Base-by-base conservation (phyloP, 1,284 basidiomycete species). In the Phellopilus nigrolimitatus region DNA sequence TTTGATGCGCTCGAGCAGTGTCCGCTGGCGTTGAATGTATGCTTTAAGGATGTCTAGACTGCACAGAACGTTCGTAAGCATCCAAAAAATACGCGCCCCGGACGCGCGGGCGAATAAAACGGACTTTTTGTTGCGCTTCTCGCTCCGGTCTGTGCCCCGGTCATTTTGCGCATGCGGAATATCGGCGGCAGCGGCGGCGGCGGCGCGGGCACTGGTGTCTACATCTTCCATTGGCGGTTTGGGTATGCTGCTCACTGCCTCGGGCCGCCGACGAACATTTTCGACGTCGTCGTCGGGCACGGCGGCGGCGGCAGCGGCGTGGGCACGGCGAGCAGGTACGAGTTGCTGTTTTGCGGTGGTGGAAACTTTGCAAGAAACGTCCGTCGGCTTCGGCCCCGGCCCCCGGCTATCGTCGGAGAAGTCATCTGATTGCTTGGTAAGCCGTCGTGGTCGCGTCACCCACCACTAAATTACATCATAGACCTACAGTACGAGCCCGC, bases 31-130 rank as follows among this genome's bases (percentile, higher is more conserved):
- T 15, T 59, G 49, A 19, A 59, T 55, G 45, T 57, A 59, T 3
- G 49, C 47, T 34, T 50, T 55, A 31, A 59, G 49, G 25, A 56
- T 53, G 25, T 57, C 56, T 39, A 59, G 53, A 42, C 58, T 59
- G 53, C 38, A 33, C 28, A 49, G 39, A 21, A 49, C 30, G 21
- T 40, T 41, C 40, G 13, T 40, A 40, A 52, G 34, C 38, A 24
- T 49, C 43, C n/a, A n/a, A n/a, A n/a, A n/a, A n/a, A n/a, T n/a
- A n/a, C n/a, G n/a, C n/a, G 12, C 15, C 27, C 48, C 47, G 30
- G 9, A 49, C 47, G 53, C 49, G 49, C 34, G 6, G 37, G 41
- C 27, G 19, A 42, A 49, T 47, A 4, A 9, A 28, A 46, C 47
- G 15, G 31, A 49, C 47, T 53, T 47, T 41, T 33, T 22, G 27